A percentile compares a stretch with the other conserved stretches of the same genome.
Conservation (phyloP, 2,329 filamentous ascomycete genomes). For the Scedosporium minutisporum region DNA sequence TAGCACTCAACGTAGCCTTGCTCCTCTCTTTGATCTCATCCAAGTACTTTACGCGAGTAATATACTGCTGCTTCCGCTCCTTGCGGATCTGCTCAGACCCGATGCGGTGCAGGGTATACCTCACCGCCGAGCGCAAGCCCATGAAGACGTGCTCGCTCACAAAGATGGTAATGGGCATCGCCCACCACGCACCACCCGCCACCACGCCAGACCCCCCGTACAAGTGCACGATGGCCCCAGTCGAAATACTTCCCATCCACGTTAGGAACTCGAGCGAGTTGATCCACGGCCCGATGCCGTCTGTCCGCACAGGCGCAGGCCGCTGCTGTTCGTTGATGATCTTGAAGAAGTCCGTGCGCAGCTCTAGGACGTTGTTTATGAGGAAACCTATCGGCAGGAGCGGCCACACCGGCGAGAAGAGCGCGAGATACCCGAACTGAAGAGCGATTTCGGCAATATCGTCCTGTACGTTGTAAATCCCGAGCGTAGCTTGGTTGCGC, state of each 20-base stretch:
- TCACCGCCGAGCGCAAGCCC: conserved; percentile 37
- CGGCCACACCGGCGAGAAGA: conserved; percentile 70
- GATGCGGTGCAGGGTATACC: conserved; percentile 24
- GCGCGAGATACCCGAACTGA: conserved; percentile 62
- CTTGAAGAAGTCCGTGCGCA: conserved; percentile 68
- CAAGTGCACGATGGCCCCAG: conserved; percentile 63
- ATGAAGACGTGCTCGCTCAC: conserved; percentile 66
- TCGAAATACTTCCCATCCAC: conserved; percentile 65
- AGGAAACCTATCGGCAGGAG: conserved; percentile 63
- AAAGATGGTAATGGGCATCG: conserved; percentile 60
- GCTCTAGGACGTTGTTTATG: conserved; percentile 68
- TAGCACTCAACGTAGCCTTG: conserved; percentile 21
- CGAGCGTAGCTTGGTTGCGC: conserved; percentile 57
- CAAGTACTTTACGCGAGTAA: conserved; percentile 24
- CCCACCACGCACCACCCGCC: conserved; percentile 51
- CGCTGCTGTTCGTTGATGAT: conserved; percentile 66
- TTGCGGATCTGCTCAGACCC: conserved; percentile 30
- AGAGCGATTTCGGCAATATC: conserved; percentile 67
- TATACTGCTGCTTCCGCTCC: conserved; percentile 29
- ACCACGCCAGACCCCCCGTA: conserved; percentile 49
- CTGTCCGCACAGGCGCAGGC: conserved; percentile 57
- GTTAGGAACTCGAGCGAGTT: conserved; percentile 58
- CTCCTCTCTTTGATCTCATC: conserved; percentile 31
- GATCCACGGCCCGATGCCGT: conserved; percentile 67
- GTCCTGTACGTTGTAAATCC: conserved; percentile 61